Conservation (phyloP, 2,329 filamentous ascomycete species). For the Pseudocercospora eumusae region DNA sequence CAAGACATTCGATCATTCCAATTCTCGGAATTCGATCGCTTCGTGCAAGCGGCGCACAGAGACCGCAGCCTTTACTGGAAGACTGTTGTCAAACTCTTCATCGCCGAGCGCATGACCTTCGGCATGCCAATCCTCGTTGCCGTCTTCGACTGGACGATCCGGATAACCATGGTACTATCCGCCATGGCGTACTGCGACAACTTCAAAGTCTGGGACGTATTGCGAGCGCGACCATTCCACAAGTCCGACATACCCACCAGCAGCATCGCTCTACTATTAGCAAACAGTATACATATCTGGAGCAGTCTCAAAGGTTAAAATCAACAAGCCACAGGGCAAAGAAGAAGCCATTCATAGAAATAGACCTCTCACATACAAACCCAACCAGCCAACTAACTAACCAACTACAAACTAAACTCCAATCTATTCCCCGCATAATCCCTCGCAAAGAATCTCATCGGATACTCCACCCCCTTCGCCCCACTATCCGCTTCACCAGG, state of each 20-base stretch:
- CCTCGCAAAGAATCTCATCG: constrained; percentile 61
- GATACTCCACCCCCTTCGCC: constrained; percentile 60
- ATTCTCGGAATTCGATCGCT: constrained; percentile 45
- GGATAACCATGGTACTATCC: constrained; percentile 27
- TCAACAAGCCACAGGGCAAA: not conserved
- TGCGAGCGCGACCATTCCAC: constrained; percentile 31
- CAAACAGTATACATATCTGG: constrained; percentile 38
- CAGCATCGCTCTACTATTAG: constrained; percentile 25
- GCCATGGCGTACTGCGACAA: constrained; percentile 31
- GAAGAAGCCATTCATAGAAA: not conserved
- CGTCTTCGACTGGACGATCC: constrained; percentile 34
- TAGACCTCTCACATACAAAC: too few species aligned
- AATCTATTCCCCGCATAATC: constrained; percentile 47
- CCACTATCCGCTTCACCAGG: constrained; percentile 54
- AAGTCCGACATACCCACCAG: constrained; percentile 26
- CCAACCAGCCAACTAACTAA: too few species aligned
- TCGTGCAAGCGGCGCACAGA: constrained; percentile 33
- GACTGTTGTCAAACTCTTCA: constrained; percentile 44
- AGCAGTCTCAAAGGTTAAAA: constrained; percentile 34
- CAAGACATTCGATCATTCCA: constrained; percentile 43
- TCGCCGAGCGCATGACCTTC: constrained; percentile 45
- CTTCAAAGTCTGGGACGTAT: constrained; percentile 29
- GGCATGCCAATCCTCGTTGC: constrained; percentile 42
- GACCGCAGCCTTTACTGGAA: constrained; percentile 42
- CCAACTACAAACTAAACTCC: constrained; percentile 46